Evolutionary conservation across 129 eudicot genomes (phyloP).

Genomic region (Escallonia herrerae): DNA sequence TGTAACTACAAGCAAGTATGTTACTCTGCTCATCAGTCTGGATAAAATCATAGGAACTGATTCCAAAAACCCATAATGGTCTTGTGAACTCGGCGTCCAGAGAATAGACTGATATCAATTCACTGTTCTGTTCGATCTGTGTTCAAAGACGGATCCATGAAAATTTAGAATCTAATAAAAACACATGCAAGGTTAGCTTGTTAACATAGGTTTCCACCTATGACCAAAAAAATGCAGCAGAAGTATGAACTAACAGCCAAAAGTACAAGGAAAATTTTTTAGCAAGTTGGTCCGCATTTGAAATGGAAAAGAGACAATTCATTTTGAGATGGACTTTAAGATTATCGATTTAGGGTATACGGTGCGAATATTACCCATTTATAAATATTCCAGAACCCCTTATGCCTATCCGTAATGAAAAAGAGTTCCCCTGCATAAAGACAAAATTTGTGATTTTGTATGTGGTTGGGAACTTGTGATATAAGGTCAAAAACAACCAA

Average conservation of each 20-base stretch:
- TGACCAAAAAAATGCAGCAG: no score
- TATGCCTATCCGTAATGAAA: constrained; percentile 46
- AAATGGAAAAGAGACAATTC: neutral
- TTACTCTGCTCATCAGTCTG: constrained; percentile 16
- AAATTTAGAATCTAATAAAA: neutral
- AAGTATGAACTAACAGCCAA: no score
- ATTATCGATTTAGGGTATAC: neutral
- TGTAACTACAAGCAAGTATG: constrained; percentile 54
- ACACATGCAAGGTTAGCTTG: neutral
- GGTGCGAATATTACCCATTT: constrained; percentile 32
- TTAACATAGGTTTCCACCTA: neutral
- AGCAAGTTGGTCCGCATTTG: neutral
- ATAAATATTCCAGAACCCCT: constrained; percentile 56
- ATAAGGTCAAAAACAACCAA: no score
- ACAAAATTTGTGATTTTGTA: neutral
- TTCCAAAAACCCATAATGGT: constrained; percentile 58
- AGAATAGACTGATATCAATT: constrained; percentile 33
- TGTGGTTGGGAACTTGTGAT: neutral
- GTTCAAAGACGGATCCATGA: neutral
- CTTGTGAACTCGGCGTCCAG: constrained; percentile 62
- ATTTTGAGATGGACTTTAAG: neutral
- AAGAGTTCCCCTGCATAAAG: constrained; percentile 46
- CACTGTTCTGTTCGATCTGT: constrained; percentile 42
- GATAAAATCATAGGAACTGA: constrained; percentile 38
- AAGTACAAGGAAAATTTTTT: neutral